phyloP scores from a whole-genome alignment of 2,329 filamentous ascomycete species.

The Aspergillus phoenicis region DNA sequence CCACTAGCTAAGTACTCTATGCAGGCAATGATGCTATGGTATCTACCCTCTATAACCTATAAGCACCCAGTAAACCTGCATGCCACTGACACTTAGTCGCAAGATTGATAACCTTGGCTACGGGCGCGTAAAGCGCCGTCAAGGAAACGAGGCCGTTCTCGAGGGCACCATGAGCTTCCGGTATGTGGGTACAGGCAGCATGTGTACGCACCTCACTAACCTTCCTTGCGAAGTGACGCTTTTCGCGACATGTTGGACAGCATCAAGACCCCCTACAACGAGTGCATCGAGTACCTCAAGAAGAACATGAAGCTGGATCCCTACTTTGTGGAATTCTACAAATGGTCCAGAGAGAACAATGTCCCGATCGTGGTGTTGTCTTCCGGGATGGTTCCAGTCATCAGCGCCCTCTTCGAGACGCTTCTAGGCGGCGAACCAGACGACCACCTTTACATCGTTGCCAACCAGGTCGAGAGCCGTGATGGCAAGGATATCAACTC shows the following conservation, averaged over 20 bases:
- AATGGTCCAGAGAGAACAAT: slow-evolving; percentile 78
- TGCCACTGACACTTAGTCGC: slow-evolving; percentile 48
- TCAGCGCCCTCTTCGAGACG: slow-evolving; percentile 77
- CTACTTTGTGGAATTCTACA: slow-evolving; percentile 82
- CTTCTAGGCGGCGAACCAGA: slow-evolving; percentile 77
- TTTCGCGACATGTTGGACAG: slow-evolving; percentile 94
- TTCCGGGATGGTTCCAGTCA: slow-evolving; percentile 90
- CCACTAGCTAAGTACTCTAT: slow-evolving; percentile 16
- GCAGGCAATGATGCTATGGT: slow-evolving; percentile 68
- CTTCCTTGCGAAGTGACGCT: slow-evolving; percentile 58
- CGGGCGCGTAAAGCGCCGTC: slow-evolving; percentile 68
- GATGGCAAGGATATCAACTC: slow-evolving; percentile 75
- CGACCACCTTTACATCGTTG: slow-evolving; percentile 78
- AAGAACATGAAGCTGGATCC: slow-evolving; percentile 88
- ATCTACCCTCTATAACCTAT: slow-evolving; percentile 12
- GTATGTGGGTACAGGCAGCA: slow-evolving; percentile 33
- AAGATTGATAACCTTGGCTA: slow-evolving; percentile 92
- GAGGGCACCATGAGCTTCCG: slow-evolving; percentile 71
- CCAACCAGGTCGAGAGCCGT: slow-evolving; percentile 73
- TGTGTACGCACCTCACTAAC: slow-evolving; percentile 10
- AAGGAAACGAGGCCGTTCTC: slow-evolving; percentile 77
- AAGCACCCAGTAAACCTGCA: slow-evolving; percentile 7
- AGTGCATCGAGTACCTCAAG: slow-evolving; percentile 77
- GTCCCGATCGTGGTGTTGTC: slow-evolving; percentile 90
- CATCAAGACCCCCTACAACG: slow-evolving; percentile 74